Conservation (phyloP, 140 eudicot species). For the Ambrosia hybrid region DNA sequence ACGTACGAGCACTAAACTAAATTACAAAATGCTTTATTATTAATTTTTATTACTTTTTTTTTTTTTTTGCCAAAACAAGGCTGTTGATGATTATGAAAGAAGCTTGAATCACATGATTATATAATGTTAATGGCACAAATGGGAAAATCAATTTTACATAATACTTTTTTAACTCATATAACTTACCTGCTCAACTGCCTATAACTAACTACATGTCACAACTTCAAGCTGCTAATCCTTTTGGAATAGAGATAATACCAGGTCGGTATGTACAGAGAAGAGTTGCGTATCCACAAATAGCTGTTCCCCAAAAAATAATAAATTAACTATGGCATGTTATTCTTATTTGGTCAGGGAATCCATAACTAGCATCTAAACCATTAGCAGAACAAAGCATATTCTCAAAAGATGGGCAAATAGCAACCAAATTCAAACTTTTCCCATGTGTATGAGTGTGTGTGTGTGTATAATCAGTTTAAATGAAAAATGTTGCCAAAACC, state of each 20-base stretch:
- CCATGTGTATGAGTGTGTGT: background rate
- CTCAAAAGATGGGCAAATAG: too few relatives aligned
- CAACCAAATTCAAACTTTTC: background rate
- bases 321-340: conserved; percentile 12
- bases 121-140: too few relatives aligned
- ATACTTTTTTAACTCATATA: conserved; percentile 23
- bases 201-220: conserved; percentile 25
- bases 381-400: background rate
- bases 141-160: conserved; percentile 13
- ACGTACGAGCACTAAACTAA: too few relatives aligned
- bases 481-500: background rate
- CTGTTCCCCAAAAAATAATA: conserved; percentile 40
- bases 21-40: too few relatives aligned
- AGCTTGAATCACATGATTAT: too few relatives aligned
- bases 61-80: too few relatives aligned
- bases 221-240: conserved; percentile 58
- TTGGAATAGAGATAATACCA: conserved; percentile 88
- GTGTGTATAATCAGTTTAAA: background rate
- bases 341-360: background rate
- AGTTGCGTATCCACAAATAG: conserved; percentile 89
- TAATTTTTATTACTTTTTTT: too few relatives aligned
- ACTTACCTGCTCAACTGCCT: conserved; percentile 33
- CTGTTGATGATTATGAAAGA: too few relatives aligned
- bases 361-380: background rate
- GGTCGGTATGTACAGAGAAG: conserved; percentile 97